Evolutionary conservation across 176 grass and related monocot species (phyloP), one percentile per base, ranked within the genome.

Genomic region (Eragrostis nindensis): DNA sequence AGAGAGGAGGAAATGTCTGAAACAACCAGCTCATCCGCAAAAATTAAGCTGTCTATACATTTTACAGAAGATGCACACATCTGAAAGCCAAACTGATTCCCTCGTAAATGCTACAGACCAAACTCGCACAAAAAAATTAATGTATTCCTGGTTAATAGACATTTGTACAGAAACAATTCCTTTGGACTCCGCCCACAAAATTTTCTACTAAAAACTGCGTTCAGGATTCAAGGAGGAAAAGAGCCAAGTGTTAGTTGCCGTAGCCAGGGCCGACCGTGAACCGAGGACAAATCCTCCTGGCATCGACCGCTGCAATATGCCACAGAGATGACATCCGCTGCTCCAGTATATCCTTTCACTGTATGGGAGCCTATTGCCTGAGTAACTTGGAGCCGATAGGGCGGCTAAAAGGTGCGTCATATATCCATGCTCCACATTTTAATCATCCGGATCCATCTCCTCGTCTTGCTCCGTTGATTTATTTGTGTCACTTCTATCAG

Each of bases 401-500:
- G 79, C 32, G n/a, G 57, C 39, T 89, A 80, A 83, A 76, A 75
- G 63, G 55, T 26, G 45, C 3, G 42, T 30, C 73, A 73, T 45
- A 54, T 19, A 55, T 78, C 8, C 22, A 84, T 71, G 54, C 64
- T 75, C 27, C 66, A 13, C 29, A 46, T 49, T 70, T 84, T 70
- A 94, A 85, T 98, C 95, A 91, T 99, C 97, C 11, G 93, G 93
- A 74, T 99, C 96, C 97, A 96, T 99, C 81, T 96, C 91, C 77
- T 99, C 92, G 4, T 96, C 97, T 76, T 95, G 89, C 41, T 95
- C 97, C 0, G 80, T 83, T 27, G 82, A 82, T 91, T 86, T 87
- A 84, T 80, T 99, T 8, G 22, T 40, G 11, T 88, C 87, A 19
- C 83, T 87, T 86, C 73, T 91, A 63, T 95, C 90, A 70, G 93